Evolutionary conservation across 2,329 filamentous ascomycete genomes (phyloP), one percentile per base, ranked within the genome.

Genomic region (Penicillium digitatum): DNA sequence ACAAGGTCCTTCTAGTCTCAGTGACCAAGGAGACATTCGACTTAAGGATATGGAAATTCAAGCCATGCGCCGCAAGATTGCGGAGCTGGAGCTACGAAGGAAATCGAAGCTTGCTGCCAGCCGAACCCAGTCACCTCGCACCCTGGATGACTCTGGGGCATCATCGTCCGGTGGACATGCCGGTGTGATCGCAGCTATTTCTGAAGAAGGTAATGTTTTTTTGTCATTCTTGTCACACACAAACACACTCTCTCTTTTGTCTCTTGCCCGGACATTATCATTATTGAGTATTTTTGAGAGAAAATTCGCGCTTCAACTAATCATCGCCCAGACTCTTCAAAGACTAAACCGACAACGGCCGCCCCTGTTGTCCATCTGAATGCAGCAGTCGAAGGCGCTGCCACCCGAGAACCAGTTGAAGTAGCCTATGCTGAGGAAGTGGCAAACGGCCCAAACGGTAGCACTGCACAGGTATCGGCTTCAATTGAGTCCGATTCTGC

Each of bases 11-110:
- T 60, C 62, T 27, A 62, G 72, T 59, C 57, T 63, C 55, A 66
- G 72, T 61, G 64, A 77, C 63, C 63, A 69, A 52, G 76, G 77
- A 42, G 72, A 78, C 44, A 66, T 82, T 40, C 73, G 73, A 35
- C 69, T 72, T 32, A 81, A 78, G 59, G 72, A 82, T 56, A 66
- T 78, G 52, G 75, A 79, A 55, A 80, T 81, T 44, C 70, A 75
- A 56, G 71, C 68, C 26, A 74, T 81, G 72, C 76, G 74, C 45
- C 72, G 70, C 56, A 76, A 75, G 54, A 80, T 83, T 54, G 78
- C 79, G 14, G 79, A 81, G 55, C 67, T 76, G 48, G 78, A 80
- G 59, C 68, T 74, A 56, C 68, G 72, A 39, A 73, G 73, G 42
- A 76, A 74, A 58, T 68, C 73, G n/a, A 78, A 74, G 52, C 64